These are phyloP conservation scores for Rhodosporidiobolus odoratus DNA, from an alignment of 768 basidiomycete species.

Conservation along the genomic window DNA sequence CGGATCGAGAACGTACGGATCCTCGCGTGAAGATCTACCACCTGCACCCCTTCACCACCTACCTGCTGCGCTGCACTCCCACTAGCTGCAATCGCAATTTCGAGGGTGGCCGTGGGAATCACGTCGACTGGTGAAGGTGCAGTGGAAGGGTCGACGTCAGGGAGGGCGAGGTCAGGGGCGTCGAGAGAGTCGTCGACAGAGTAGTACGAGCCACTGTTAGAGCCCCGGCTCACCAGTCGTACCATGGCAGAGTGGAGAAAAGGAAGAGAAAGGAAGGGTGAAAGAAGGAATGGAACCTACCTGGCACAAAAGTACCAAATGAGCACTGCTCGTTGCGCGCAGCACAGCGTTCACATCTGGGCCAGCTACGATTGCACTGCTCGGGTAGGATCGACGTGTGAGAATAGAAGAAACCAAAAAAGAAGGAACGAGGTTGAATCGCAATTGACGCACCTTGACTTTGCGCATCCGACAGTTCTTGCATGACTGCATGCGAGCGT, in stretches of 20 bases:
- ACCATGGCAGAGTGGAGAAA: neutral
- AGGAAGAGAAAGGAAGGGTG: neutral
- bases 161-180: neutral
- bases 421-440: neutral
- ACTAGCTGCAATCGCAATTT: neutral
- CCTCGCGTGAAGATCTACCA: neutral
- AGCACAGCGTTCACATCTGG: constrained; percentile 1
- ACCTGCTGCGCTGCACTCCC: neutral
- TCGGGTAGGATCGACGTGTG: neutral
- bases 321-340: constrained; percentile 15
- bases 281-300: neutral
- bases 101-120: neutral
- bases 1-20: neutral
- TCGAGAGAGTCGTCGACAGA: neutral
- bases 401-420: neutral
- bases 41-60: neutral
- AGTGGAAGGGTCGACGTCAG: neutral
- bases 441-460: neutral
- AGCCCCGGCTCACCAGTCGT: no score
- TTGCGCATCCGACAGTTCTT: neutral
- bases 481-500: neutral
- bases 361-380: constrained; percentile 15
- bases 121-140: neutral
- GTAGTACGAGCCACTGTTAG: no score
- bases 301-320: constrained; percentile 20